Evolutionary conservation across 371 early-diverging fungal species (phyloP).

Genomic region (Circinella umbellata): DNA sequence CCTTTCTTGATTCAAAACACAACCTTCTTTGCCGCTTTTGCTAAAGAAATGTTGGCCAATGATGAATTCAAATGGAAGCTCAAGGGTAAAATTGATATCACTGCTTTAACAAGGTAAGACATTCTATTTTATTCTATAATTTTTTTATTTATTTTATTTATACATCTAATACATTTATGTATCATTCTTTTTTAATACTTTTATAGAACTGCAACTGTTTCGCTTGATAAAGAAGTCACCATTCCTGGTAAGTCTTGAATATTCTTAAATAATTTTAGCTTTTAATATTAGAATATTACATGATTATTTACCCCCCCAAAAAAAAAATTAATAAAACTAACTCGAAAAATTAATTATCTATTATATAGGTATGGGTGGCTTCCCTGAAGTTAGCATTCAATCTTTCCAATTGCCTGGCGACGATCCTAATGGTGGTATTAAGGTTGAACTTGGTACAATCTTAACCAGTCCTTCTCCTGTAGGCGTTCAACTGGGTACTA

Average conservation of each 20-base stretch:
- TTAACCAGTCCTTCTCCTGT: conserved; percentile 65
- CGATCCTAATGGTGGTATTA: conserved; percentile 60
- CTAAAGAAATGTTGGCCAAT: conserved; percentile 57
- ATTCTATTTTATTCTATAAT: conserved; percentile 32
- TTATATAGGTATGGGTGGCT: conserved; percentile 57
- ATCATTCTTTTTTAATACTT: conserved; percentile 1
- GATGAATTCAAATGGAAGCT: conserved; percentile 61
- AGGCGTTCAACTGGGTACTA: conserved; percentile 62
- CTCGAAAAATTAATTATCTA: not conserved
- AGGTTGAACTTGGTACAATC: conserved; percentile 57
- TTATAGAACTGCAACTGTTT: conserved; percentile 44
- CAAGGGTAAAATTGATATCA: conserved; percentile 60
- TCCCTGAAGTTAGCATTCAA: conserved; percentile 58
- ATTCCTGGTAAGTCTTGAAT: conserved; percentile 32
- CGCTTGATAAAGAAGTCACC: conserved; percentile 42
- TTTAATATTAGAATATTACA: not conserved
- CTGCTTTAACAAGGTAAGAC: conserved; percentile 56
- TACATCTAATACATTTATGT: conserved; percentile 36
- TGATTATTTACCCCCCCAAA: no score
- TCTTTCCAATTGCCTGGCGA: conserved; percentile 64
- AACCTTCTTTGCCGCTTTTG: conserved; percentile 53
- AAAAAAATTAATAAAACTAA: no score
- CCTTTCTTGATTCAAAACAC: conserved; percentile 53
- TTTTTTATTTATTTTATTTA: conserved; percentile 30
- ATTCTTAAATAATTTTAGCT: no score